Conservation (phyloP, 2,329 filamentous ascomycete species). For the Exophiala aquamarina region DNA sequence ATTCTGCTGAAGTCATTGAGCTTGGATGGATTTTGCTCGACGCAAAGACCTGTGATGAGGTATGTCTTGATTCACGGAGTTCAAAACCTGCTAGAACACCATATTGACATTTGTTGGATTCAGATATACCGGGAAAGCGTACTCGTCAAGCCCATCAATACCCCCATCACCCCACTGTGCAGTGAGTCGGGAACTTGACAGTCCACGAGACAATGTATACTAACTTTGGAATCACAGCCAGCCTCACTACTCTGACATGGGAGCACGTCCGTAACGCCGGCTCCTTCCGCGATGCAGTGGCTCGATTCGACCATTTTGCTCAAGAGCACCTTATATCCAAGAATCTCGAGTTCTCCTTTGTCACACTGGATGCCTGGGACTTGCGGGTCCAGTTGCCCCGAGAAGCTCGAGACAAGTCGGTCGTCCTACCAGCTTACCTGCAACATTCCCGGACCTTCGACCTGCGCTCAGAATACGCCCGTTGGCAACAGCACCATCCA, state of each 20-base stretch:
- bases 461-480: conserved; percentile 93
- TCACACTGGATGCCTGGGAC: conserved; percentile 98
- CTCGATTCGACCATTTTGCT: conserved; percentile 90
- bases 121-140: conserved; percentile 94
- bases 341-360: conserved; percentile 96
- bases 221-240: conserved; percentile 60
- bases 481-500: conserved; percentile 97
- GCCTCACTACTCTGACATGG: conserved; percentile 96
- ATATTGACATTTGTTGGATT: conserved; percentile 17
- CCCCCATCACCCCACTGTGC: conserved; percentile 95
- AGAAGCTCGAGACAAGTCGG: conserved; percentile 96
- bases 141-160: conserved; percentile 97
- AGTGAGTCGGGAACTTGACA: conserved; percentile 65
- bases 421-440: conserved; percentile 92
- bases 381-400: conserved; percentile 95
- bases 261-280: conserved; percentile 97
- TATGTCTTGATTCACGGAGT: conserved; percentile 47
- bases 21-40: conserved; percentile 96
- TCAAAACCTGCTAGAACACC: conserved; percentile 17
- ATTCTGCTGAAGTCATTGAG: conserved; percentile 98
- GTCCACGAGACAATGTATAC: conserved; percentile 7
- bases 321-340: conserved; percentile 86
- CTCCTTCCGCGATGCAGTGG: conserved; percentile 94
- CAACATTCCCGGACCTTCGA: conserved; percentile 98
- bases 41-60: conserved; percentile 88